Evolutionary conservation across 2,329 filamentous ascomycete genomes (phyloP), one percentile per base, ranked within the genome.

Genomic region (Pseudogymnoascus sp.): DNA sequence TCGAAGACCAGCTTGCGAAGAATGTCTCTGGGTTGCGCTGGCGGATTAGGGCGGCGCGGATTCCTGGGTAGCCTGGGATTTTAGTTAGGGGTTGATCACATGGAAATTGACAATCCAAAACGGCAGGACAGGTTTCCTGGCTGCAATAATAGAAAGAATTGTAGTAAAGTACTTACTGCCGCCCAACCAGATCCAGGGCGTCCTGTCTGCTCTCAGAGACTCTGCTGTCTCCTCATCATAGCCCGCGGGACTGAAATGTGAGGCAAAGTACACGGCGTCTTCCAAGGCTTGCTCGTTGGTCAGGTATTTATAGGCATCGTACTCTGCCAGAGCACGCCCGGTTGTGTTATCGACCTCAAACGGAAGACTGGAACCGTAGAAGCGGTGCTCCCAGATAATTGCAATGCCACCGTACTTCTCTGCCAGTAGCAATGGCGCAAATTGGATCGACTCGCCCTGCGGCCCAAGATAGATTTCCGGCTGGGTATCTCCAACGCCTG

Each of bases 311-410:
- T 66, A 66, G 35, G 42, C 42, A 15, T 26, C 42, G 26, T 63
- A 64, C 5, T 40, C 63, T n/a, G 5, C 63, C 4, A 63, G 15
- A 21, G 62, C 60, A 36, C 57, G 19, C 11, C 63, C 60, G 8
- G 63, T 61, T 7, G 40, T 38, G 11, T 47, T 28, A 15, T 62
- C 53, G 36, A 59, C 19, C 21, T 47, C 42, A 47, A 47, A 47
- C 15, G 64, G 64, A 44, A 50, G 57, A 31, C 42, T 62, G 19
- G 47, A 35, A 21, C 64, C 64, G 42, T 62, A 66, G 36, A 61
- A 66, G 3, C 64, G 63, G 59, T 66, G 63, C 36, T 66, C 64
- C 64, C 64, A 66, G 10, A 64, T 26, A 40, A 66, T 61, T n/a
- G 40, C 60, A 11, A 64, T 50, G n/a, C 63, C 63, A 19, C 60